Evolutionary conservation across 345 rosid species (phyloP), one percentile per base, ranked within the genome.

Genomic region (Reutealis trisperma): DNA sequence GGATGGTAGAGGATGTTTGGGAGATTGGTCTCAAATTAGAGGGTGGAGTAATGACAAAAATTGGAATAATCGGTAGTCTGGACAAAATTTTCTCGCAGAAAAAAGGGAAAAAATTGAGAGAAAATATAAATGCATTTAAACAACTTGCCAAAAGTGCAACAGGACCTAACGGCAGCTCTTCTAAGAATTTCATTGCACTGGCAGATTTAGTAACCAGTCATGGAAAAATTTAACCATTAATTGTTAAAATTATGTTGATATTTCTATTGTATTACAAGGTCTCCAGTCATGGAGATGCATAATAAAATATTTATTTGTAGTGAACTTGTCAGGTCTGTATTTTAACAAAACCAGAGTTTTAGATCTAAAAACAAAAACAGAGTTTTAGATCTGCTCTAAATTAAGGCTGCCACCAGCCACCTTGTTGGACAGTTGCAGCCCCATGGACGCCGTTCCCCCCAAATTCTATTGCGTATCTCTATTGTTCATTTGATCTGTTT

Each of bases 1-100:
- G 81, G 54, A 75, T 81, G 79, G 79, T 85, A 0, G 79, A 77
- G 72, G 76, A 52, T 44, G 83, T 63, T 41, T 85, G 80, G 88
- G 77, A 65, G 45, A 59, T 82, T 34, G 88, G 86, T 1, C 16
- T 71, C 21, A 58, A 2, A 16, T 70, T 77, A 1, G 63, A 77
- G 14, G 83, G 70, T 22, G 85, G 83, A 5, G 62, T 59, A 1
- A 47, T 83, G 27, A 80, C 79, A 1, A 80, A 70, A 76, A 44
- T 63, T 2, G 84, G 72, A 30, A 10, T 78, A 18, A 10, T 79
- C 7, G 52, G 57, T 12, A 8, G 67, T 34, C 47, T 79, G 78
- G 58, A 74, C 51, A 19, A 51, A 34, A 54, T 81, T 52, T 42
- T 80, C 15, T 7, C 61, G 12, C 67, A 47, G 25, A 88, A 63